Conservation (phyloP, 179 eudicot species). For the Spergularia azorica region DNA sequence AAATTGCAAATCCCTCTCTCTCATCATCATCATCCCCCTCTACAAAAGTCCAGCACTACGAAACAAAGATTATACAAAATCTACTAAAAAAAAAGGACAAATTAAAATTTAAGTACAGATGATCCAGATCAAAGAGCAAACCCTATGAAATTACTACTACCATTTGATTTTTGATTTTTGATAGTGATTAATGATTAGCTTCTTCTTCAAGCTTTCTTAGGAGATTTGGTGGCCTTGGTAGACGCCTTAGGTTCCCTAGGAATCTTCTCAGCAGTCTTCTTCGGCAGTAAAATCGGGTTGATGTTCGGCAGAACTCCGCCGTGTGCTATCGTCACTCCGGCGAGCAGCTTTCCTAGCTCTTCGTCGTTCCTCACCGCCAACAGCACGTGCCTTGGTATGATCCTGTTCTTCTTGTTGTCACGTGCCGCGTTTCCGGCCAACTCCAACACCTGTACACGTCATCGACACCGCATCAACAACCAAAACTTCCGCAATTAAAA, state of each 20-base stretch:
- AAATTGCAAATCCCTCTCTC: no score
- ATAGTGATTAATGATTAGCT: background rate
- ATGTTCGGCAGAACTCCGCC: slow-evolving; percentile 68
- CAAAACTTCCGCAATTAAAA: background rate
- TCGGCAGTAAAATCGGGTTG: slow-evolving; percentile 53
- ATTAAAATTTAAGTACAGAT: background rate
- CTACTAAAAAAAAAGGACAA: background rate
- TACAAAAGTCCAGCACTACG: background rate
- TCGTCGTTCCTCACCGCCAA: slow-evolving; percentile 74
- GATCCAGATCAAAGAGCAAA: background rate
- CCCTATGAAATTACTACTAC: background rate
- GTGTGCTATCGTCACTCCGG: slow-evolving; percentile 44
- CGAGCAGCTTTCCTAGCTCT: slow-evolving; percentile 56
- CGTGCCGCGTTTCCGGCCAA: slow-evolving; percentile 72
- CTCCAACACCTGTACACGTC: slow-evolving; percentile 48
- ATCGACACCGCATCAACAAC: background rate
- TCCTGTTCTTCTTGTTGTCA: slow-evolving; percentile 68
- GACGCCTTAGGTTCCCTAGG: slow-evolving; percentile 48
- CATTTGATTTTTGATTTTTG: background rate
- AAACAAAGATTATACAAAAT: slow-evolving; percentile 6
- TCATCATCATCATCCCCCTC: no score
- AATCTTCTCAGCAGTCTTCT: slow-evolving; percentile 32
- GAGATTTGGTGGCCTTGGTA: slow-evolving; percentile 50
- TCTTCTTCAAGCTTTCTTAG: slow-evolving; percentile 42
- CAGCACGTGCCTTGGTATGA: slow-evolving; percentile 40